phyloP scores from a whole-genome alignment of 2,329 filamentous ascomycete species.

The Paecilomyces dactylethromorphus region DNA sequence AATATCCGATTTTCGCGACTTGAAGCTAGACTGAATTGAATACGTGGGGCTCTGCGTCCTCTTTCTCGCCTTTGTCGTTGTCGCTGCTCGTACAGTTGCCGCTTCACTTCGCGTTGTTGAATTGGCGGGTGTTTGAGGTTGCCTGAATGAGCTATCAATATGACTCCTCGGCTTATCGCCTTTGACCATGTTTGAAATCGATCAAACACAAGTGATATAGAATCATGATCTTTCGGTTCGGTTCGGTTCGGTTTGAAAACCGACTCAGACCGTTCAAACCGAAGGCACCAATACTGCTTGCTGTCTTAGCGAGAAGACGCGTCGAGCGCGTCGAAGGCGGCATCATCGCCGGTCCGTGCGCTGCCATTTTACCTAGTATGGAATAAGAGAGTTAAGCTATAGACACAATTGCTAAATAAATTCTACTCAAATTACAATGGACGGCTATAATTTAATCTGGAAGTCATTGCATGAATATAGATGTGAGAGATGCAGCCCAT shows the following conservation, averaged over 20 bases:
- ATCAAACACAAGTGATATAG: neutral
- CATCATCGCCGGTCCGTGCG: neutral
- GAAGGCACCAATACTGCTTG: neutral
- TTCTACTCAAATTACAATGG: too few relatives aligned
- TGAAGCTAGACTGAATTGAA: slow-evolving; percentile 10
- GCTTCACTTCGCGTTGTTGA: neutral
- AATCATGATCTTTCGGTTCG: neutral
- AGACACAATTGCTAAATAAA: too few relatives aligned
- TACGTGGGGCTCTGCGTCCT: slow-evolving; percentile 8
- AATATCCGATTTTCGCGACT: slow-evolving; percentile 12
- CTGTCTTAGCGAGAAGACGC: neutral
- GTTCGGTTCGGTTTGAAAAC: neutral
- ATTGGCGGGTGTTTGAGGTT: slow-evolving; percentile 1
- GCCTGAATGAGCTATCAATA: neutral
- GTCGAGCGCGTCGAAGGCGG: neutral
- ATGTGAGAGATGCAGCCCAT: too few relatives aligned
- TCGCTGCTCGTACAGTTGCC: neutral
- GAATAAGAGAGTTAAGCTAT: too few relatives aligned
- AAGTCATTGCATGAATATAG: too few relatives aligned
- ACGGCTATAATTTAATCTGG: too few relatives aligned
- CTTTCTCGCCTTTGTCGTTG: slow-evolving; percentile 5
- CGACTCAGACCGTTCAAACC: neutral
- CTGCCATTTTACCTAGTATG: neutral
- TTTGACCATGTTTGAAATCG: neutral
- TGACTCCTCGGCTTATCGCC: neutral